Percentiles rank a stretch among this genome's conserved stretches.
Conservation (phyloP, 192 early-diverging fungal genomes). For the Rhizoclosmatium globosum region DNA sequence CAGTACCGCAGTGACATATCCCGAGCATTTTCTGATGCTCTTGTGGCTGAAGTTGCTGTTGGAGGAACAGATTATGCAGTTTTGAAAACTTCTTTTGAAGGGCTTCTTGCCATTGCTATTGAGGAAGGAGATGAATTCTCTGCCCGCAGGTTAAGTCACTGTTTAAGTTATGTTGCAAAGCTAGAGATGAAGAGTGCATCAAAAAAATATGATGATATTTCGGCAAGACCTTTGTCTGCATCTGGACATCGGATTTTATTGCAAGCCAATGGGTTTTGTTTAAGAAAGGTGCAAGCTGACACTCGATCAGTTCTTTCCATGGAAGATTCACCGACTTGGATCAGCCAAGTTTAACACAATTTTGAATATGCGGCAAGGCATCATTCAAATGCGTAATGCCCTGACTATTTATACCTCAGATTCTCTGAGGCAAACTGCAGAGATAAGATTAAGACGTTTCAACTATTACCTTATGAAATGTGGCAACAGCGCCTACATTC, state of each 20-base stretch:
- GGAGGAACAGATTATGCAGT: constrained; percentile 6
- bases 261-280: neutral
- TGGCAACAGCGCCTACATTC: neutral
- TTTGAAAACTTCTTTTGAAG: constrained; percentile 21
- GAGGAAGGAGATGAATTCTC: constrained; percentile 29
- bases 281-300: neutral
- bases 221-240: neutral
- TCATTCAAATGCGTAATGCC: neutral
- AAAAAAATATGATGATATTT: neutral
- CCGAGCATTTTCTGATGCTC: constrained; percentile 3
- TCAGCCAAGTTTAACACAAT: neutral
- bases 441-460: neutral
- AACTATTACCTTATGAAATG: neutral
- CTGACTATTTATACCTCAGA: constrained; percentile 8
- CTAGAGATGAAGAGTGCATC: neutral
- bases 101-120: constrained; percentile 18
- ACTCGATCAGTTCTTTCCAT: neutral
- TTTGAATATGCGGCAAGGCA: neutral
- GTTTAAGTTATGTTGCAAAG: constrained; percentile 11
- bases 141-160: constrained; percentile 11
- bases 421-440: neutral
- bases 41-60: constrained; percentile 17
- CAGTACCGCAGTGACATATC: neutral
- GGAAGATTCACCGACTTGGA: neutral
- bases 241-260: neutral